These are phyloP conservation scores for Musa beccarii DNA, from an alignment of 176 grass and related monocot species.

Conservation along the genomic window DNA sequence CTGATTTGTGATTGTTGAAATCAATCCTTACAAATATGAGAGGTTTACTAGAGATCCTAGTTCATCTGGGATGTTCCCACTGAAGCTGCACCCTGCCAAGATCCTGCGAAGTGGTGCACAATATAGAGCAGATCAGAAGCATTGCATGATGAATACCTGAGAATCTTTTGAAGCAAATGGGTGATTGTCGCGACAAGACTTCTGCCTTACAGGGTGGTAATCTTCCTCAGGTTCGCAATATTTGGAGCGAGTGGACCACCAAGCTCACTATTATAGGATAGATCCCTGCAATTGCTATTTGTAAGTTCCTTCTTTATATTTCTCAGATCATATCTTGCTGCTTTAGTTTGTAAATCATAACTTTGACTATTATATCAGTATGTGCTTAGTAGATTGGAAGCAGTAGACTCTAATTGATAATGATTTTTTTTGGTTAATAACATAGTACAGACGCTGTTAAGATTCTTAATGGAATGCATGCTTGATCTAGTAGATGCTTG, in stretches of 20 bases:
- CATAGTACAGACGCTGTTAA: too few relatives aligned
- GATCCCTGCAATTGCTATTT: constrained; percentile 36
- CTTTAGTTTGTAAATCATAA: too few relatives aligned
- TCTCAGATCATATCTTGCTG: not conserved
- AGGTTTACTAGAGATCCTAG: constrained; percentile 51
- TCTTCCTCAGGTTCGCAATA: constrained; percentile 70
- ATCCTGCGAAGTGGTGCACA: constrained; percentile 38
- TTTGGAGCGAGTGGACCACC: constrained; percentile 42
- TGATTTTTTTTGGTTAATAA: too few relatives aligned
- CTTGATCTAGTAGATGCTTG: too few relatives aligned
- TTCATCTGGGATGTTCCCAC: constrained; percentile 56
- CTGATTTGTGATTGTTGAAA: not conserved
- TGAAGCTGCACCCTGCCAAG: constrained; percentile 68
- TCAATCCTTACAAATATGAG: constrained; percentile 55
- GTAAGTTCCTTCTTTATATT: not conserved
- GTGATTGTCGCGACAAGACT: not conserved
- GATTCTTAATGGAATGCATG: too few relatives aligned
- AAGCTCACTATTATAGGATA: constrained; percentile 65
- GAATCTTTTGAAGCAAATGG: not conserved
- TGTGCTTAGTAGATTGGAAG: too few relatives aligned
- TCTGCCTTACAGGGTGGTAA: constrained; percentile 54
- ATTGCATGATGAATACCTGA: not conserved
- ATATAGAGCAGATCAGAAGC: constrained; percentile 3
- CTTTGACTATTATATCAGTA: too few relatives aligned
- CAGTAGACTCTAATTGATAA: too few relatives aligned